Evolutionary conservation across 2,329 filamentous ascomycete genomes (phyloP), one percentile per base, ranked within the genome.

Genomic region (Fusarium staphyleae): DNA sequence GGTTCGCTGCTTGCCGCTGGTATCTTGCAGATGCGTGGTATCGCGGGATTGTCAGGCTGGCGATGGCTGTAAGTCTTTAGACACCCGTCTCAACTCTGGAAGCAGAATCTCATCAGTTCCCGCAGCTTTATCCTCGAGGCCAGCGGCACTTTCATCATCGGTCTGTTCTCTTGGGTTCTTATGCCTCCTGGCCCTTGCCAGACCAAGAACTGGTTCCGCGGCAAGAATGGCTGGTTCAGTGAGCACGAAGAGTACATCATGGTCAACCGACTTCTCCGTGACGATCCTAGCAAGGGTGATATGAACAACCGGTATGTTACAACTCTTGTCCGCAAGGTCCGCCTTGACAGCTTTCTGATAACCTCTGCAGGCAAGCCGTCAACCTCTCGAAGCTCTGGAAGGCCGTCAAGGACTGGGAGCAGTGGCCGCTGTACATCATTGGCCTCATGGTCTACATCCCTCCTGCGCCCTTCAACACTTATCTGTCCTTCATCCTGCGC

Each of bases 161-260:
- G 77, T 1, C 52, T 78, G 14, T 69, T 78, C 36, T 77, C 77
- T 0, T 78, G 72, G 69, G 74, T 72, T 7, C 67, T 78, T 15
- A 78, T 80, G 74, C 77, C 77, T 0, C 72, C 78, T 0, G 76
- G 76, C 0, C 78, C 78, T 1, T 75, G 73, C 7, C 77, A 80
- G 55, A 86, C 83, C 0, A 76, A 75, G 34, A 80, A 76, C 37
- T 83, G 81, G 79, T 83, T 82, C 63, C 78, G 83, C 10, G 82
- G 82, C 10, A 79, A 81, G 46, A 73, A 69, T 76, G 85, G 85
- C 1, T 88, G 84, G 81, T 88, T 87, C 68, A 81, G 65, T 3
- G 81, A 86, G 36, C 78, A 77, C 2, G 85, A 87, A 52, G 83
- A 87, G 62, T 75, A 75, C 44, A 87, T 87, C 60, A 79, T 87